A percentile compares a stretch with the other conserved stretches of the same genome.
Conservation (phyloP, 2,329 filamentous ascomycete species). For the Ophiosphaerella narmari region DNA sequence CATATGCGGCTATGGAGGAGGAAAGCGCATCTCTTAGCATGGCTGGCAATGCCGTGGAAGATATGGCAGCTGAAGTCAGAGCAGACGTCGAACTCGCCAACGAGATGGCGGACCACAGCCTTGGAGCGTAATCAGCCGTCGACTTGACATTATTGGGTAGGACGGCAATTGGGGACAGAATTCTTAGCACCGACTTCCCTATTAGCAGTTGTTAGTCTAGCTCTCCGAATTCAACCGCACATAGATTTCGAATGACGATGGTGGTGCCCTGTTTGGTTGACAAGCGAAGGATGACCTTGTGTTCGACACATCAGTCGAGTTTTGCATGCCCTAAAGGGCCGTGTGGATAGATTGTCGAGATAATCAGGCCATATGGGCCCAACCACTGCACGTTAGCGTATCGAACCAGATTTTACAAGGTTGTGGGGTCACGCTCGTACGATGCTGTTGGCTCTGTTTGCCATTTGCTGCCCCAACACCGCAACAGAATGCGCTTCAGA, state of each 20-base stretch:
- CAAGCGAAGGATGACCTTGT: not conserved
- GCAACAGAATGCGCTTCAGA: not conserved
- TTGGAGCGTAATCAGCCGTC: constrained; percentile 13
- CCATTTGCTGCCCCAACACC: not conserved
- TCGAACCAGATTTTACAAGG: constrained; percentile 3
- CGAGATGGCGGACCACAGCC: constrained; percentile 18
- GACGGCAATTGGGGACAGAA: no score
- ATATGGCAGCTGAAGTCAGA: constrained; percentile 1
- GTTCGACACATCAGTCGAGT: constrained; percentile 11
- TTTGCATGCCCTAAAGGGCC: constrained; percentile 5
- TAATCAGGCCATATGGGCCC: constrained; percentile 13
- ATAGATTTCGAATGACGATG: not conserved
- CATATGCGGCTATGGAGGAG: constrained; percentile 16
- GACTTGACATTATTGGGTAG: not conserved
- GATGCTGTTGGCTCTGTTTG: constrained; percentile 8
- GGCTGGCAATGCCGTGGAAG: constrained; percentile 1
- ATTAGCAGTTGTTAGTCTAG: not conserved
- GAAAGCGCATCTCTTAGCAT: constrained; percentile 1
- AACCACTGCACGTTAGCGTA: constrained; percentile 13
- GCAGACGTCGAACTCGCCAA: constrained; percentile 16
- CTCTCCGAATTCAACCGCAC: not conserved
- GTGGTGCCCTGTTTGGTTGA: not conserved
- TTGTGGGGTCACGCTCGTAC: constrained; percentile 11
- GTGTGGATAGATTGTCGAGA: not conserved
- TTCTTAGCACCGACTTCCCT: no score